Conservation (phyloP, 176 grass and related monocot species). For the Pontederia paniculata region DNA sequence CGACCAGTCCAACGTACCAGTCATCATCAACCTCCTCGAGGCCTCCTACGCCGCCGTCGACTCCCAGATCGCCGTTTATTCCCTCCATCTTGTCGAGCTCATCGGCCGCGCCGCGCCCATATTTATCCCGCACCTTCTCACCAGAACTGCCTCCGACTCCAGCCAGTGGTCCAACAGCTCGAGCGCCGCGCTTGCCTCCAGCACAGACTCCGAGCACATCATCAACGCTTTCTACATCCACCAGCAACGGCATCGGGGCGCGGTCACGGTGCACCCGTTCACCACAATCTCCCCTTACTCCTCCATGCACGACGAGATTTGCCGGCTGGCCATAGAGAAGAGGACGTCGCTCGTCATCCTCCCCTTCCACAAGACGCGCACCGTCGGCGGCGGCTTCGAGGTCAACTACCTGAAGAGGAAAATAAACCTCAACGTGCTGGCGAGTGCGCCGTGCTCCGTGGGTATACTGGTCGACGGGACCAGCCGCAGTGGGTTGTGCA, state of each 20-base stretch:
- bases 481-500: constrained; percentile 7
- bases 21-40: constrained; percentile 60
- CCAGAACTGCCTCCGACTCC: constrained; percentile 1
- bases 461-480: constrained; percentile 61
- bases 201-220: constrained; percentile 39
- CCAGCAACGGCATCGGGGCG: constrained; percentile 47
- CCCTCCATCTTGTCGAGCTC: constrained; percentile 80
- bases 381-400: constrained; percentile 28
- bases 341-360: constrained; percentile 60
- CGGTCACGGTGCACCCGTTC: constrained; percentile 50
- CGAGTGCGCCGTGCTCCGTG: constrained; percentile 66
- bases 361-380: constrained; percentile 44
- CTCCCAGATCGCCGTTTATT: constrained; percentile 41
- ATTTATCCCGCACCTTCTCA: constrained; percentile 57
- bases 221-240: constrained; percentile 75
- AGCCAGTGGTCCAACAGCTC: not conserved
- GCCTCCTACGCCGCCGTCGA: constrained; percentile 40
- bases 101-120: constrained; percentile 50
- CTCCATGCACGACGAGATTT: constrained; percentile 93
- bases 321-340: constrained; percentile 78
- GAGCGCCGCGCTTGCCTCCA: not conserved
- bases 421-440: constrained; percentile 51
- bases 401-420: constrained; percentile 41
- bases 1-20: constrained; percentile 52
- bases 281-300: constrained; percentile 82